Evolutionary conservation across 371 early-diverging fungal species (phyloP).

Genomic region (Mucor mucedo): DNA sequence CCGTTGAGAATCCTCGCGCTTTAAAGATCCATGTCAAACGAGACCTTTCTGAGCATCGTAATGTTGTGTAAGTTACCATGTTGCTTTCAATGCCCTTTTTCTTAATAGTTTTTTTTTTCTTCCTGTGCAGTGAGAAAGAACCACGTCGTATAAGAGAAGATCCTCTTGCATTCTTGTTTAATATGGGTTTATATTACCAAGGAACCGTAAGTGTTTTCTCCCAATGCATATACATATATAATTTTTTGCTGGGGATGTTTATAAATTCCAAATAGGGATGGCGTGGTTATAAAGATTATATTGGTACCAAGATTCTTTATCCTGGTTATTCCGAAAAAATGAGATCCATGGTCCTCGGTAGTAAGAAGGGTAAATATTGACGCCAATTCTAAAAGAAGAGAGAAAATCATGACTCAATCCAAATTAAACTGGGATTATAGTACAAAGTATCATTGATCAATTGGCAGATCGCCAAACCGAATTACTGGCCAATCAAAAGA

Average conservation of each 20-base stretch:
- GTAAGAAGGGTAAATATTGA: conserved; percentile 43
- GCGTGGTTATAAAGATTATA: conserved; percentile 81
- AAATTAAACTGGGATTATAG: conserved; percentile 19
- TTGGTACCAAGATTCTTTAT: conserved; percentile 77
- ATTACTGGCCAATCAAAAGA: conserved; percentile 37
- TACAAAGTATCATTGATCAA: conserved; percentile 46
- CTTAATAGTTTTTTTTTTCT: neutral
- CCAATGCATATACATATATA: neutral
- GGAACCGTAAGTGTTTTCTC: conserved; percentile 63
- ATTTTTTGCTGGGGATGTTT: neutral
- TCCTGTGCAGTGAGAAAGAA: conserved; percentile 54
- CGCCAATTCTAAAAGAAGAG: neutral
- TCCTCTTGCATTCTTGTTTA: conserved; percentile 80
- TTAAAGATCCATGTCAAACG: conserved; percentile 31
- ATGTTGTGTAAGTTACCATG: conserved; percentile 31
- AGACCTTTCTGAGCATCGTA: conserved; percentile 34
- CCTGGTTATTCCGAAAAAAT: conserved; percentile 69
- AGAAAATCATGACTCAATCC: no score
- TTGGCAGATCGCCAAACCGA: conserved; percentile 56
- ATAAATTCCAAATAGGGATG: conserved; percentile 62
- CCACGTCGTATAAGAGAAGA: conserved; percentile 74
- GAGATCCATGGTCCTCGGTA: conserved; percentile 59
- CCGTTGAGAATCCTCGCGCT: conserved; percentile 14
- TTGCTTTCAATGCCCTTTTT: neutral
- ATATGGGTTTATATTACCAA: conserved; percentile 70